Percentiles rank a stretch among this genome's conserved stretches.
Evolutionary conservation across 73 alveolate species (phyloP).

Genomic region (Blepharisma japonicum): DNA sequence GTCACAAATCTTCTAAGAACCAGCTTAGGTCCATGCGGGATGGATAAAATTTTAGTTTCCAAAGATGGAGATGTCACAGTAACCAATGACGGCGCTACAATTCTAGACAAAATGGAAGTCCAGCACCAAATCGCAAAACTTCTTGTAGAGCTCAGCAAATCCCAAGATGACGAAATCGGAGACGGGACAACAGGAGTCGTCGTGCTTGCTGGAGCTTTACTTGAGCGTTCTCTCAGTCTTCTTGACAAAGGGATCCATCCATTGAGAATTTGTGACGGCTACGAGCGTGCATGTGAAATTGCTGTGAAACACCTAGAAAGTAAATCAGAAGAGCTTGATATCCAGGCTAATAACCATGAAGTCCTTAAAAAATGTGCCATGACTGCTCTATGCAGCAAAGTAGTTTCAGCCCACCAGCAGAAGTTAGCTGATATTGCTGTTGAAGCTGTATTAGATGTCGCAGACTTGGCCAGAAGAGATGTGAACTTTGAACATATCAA

Average conservation of each 20-base stretch:
- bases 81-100: constrained; percentile 99
- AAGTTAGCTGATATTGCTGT: constrained; percentile 97
- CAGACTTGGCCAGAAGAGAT: constrained; percentile 94
- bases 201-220: constrained; percentile 97
- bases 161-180: constrained; percentile 98
- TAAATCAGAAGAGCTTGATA: constrained; percentile 65
- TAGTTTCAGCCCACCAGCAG: constrained; percentile 78
- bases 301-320: constrained; percentile 71
- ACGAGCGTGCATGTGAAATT: constrained; percentile 84
- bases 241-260: constrained; percentile 99
- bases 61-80: constrained; percentile 98
- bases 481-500: constrained; percentile 98
- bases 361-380: constrained; percentile 92
- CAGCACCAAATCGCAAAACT: constrained; percentile 93
- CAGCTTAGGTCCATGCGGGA: constrained; percentile 99
- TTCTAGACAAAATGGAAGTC: constrained; percentile 91
- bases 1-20: constrained; percentile 77
- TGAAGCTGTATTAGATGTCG: constrained; percentile 95
- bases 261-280: constrained; percentile 95
- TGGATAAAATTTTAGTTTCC: constrained; percentile 98
- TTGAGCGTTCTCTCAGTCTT: constrained; percentile 88
- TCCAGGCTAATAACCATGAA: constrained; percentile 73
- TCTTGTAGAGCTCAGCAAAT: constrained; percentile 94
- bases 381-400: constrained; percentile 98
- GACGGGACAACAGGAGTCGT: constrained; percentile 99